Base-by-base conservation (phyloP, 495 filamentous ascomycete genomes). In the Annulohypoxylon moriforme region DNA sequence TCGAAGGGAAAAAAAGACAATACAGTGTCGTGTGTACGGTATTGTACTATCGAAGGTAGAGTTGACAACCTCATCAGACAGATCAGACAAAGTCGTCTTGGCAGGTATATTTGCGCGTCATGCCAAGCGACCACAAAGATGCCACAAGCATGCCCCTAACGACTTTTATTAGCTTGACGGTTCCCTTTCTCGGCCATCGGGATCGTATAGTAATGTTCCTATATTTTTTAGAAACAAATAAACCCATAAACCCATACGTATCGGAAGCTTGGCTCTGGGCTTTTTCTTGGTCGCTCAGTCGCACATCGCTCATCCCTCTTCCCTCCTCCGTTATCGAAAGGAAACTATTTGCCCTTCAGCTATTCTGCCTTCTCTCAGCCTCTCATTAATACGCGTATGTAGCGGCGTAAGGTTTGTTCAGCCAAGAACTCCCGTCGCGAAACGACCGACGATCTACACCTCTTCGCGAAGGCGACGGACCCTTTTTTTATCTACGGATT, bases 201-300 rank as follows among this genome's bases (percentile, higher is more conserved):
- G 63, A 70, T 64, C 60, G 61, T 53, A 44, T 44, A 52, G 47
- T 27, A 50, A 11, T 50, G 22, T 27, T 27, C 40, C 40, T 44
- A 44, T 44, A 34, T 64, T 62, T 75, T 69, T 68, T 53, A 67
- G 64, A 75, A 44, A 44, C 72, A 81, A 76, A 77, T 76, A 75
- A 80, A 77, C 78, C n/a, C n/a, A n/a, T n/a, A n/a, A n/a, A n/a
- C n/a, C n/a, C 76, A 82, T 72, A 76, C 76, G 69, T 68, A 52
- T 36, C 63, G 34, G 55, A 67, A 63, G 53, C 69, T 64, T 65
- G 60, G 65, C 70, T 61, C 53, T 58, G 24, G 24, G 40, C n/a
- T 44, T 44, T 24, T 31, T 11, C 25, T 40, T 55, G 53, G 63
- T 72, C 24, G 31, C 36, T 40, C n/a, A 5, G 36, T 14, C 36